These are phyloP conservation scores for Mycena epipterygia DNA, from an alignment of 768 basidiomycete species.

Conservation along the genomic window DNA sequence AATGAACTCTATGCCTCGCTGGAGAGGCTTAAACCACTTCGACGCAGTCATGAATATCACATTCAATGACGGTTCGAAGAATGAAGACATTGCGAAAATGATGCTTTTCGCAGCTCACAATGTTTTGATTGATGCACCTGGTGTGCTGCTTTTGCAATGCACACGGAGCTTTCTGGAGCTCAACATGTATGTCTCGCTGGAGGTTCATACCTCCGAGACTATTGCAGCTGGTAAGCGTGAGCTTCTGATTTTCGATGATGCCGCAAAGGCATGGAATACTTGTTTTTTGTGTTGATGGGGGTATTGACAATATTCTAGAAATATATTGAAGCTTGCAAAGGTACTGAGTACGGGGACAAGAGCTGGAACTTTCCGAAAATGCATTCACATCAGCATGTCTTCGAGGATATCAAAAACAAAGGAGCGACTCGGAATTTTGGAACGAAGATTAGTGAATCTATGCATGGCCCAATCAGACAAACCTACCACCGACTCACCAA, in stretches of 20 bases:
- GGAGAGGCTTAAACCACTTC: too few relatives aligned
- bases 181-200: not conserved
- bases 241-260: not conserved
- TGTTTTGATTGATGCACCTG: not conserved
- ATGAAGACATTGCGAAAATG: not conserved
- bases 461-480: conserved; percentile 11
- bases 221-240: not conserved
- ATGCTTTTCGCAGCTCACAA: not conserved
- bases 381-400: conserved; percentile 49
- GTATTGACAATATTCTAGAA: too few relatives aligned
- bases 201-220: not conserved
- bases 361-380: conserved; percentile 53
- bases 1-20: too few relatives aligned
- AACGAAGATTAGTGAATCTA: conserved; percentile 45
- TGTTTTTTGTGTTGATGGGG: too few relatives aligned
- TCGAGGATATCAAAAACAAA: conserved; percentile 48
- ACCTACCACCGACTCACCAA: not conserved
- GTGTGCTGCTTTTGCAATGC: not conserved
- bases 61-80: not conserved
- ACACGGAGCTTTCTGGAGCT: not conserved
- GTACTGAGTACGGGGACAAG: conserved; percentile 26
- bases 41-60: not conserved
- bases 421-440: conserved; percentile 48
- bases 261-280: not conserved
- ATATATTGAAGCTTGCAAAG: too few relatives aligned